phyloP scores from a whole-genome alignment of 106 monocot species.

The Acanthochlamys bracteata region DNA sequence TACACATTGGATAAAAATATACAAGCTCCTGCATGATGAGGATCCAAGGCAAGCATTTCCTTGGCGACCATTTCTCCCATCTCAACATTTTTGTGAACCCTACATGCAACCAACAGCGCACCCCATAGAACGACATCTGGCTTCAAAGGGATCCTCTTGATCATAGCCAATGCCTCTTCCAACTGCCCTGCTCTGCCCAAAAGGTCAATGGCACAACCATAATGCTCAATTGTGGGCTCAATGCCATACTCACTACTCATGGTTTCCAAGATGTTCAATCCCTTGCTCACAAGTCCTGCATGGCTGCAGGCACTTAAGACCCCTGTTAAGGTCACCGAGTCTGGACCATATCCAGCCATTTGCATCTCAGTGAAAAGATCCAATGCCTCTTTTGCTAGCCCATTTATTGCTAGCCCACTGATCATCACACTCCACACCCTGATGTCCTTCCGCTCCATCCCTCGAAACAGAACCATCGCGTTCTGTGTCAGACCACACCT shows the following conservation, averaged over 20 bases:
- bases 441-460: conserved; percentile 40
- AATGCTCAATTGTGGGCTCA: conserved; percentile 61
- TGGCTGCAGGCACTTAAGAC: conserved; percentile 53
- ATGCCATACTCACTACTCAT: conserved; percentile 22
- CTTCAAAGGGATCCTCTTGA: conserved; percentile 24
- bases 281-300: conserved; percentile 41
- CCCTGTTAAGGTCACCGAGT: conserved; percentile 47
- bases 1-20: conserved; percentile 65
- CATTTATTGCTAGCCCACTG: conserved; percentile 38
- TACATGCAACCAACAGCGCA: conserved; percentile 50
- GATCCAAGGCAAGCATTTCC: conserved; percentile 57
- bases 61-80: conserved; percentile 57
- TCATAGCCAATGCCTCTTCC: conserved; percentile 40
- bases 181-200: conserved; percentile 47
- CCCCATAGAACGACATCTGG: conserved; percentile 59
- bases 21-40: conserved; percentile 44
- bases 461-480: conserved; percentile 27
- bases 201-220: conserved; percentile 50
- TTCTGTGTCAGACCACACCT: conserved; percentile 45
- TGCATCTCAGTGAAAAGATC: conserved; percentile 40
- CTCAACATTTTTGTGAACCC: conserved; percentile 38
- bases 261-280: conserved; percentile 20
- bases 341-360: conserved; percentile 18
- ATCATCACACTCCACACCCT: conserved; percentile 65
- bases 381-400: conserved; percentile 28